Conservation (phyloP, 192 early-diverging fungal species). For the Mortierella hygrophila region DNA sequence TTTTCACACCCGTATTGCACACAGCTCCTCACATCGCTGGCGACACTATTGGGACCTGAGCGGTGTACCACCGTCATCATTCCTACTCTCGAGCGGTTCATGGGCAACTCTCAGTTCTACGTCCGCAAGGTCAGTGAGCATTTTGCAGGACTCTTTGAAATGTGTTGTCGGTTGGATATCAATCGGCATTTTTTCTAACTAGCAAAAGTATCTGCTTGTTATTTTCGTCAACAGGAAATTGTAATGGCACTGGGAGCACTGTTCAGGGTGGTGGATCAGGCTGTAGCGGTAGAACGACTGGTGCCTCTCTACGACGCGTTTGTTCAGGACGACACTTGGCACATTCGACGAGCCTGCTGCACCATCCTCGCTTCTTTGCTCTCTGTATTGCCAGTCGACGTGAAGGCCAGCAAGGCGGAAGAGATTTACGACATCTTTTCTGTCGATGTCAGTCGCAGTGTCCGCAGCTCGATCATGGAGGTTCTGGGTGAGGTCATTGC, state of each 20-base stretch:
- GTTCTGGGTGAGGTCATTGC: constrained; percentile 71
- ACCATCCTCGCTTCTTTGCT: constrained; percentile 62
- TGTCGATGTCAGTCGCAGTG: constrained; percentile 66
- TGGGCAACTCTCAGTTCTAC: constrained; percentile 64
- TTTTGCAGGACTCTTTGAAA: neutral
- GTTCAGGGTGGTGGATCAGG: constrained; percentile 30
- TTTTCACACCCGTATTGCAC: neutral
- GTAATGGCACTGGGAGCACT: constrained; percentile 47
- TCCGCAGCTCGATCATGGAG: constrained; percentile 66
- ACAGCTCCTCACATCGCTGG: constrained; percentile 65
- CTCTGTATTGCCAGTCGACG: constrained; percentile 59
- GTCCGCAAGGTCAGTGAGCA: constrained; percentile 62
- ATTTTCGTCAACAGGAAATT: constrained; percentile 41
- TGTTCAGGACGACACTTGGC: constrained; percentile 69
- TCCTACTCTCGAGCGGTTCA: constrained; percentile 64
- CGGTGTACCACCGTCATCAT: constrained; percentile 58
- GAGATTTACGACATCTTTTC: constrained; percentile 65
- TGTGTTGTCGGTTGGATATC: neutral
- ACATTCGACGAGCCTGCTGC: constrained; percentile 69
- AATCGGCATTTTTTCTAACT: neutral
- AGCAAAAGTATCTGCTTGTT: neutral
- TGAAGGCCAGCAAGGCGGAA: constrained; percentile 57
- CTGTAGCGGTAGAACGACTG: constrained; percentile 49
- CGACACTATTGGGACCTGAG: constrained; percentile 61
- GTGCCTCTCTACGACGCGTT: constrained; percentile 67